Evolutionary conservation across 169 alveolate species (phyloP), one percentile per base, ranked within the genome.

Genomic region (Plasmodium blacklocki): DNA sequence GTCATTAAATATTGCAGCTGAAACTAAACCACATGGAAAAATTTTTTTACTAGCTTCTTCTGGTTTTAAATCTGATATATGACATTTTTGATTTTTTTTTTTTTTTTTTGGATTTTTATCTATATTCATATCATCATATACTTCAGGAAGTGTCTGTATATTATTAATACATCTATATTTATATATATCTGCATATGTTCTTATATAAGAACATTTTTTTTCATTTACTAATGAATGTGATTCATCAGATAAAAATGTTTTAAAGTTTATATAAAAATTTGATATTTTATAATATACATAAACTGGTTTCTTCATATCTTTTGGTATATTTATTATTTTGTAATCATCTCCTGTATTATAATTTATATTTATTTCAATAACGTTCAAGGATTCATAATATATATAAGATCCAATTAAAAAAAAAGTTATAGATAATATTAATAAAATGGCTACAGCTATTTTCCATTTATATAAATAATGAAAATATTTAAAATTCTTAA

Each of bases 401-500:
- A 78, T 78, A 59, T 49, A 78, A n/a, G 54, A 1, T 0, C 89
- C 89, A 26, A 78, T 78, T 66, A 78, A 26, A 14, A 71, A 11
- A 32, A 78, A 78, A n/a, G 29, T 29, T 32, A 78, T 49, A 12
- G 78, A 8, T 11, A 78, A 23, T 2, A 78, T 26, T 6, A 78
- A 45, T 18, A 78, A 45, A n/a, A 78, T 78, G 8, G 50, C 5
- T 39, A 52, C 3, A 7, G 78, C 67, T 11, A 64, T 14, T 6
- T 78, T 64, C 89, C 89, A 78, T 32, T 63, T 78, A 23, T 78
- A 78, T 12, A 78, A 29, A 66, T 78, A 70, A 26, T 78, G 78
- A 66, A 78, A 78, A 19, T 11, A 8, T 15, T 78, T 63, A 23
- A 78, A 59, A 50, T 59, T 78, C 29, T 78, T 63, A 15, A 78